phyloP scores from a whole-genome alignment of 139 green algal species.

The Diplosphaera chodatii region DNA sequence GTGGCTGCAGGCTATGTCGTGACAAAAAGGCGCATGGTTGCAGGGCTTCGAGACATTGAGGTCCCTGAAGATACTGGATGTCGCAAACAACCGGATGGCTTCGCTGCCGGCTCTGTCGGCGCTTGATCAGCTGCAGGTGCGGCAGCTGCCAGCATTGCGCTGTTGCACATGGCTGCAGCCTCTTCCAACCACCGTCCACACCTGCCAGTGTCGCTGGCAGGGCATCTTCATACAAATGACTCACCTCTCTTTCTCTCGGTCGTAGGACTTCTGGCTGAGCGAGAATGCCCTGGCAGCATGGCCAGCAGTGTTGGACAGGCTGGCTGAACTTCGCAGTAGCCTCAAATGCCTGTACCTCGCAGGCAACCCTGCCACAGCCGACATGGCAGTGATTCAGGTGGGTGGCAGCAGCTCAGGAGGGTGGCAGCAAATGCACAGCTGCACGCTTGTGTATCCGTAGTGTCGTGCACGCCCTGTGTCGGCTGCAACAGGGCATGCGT shows the following conservation, averaged over 20 bases:
- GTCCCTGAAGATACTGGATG: constrained; percentile 70
- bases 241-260: background rate
- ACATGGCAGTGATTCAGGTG: constrained; percentile 43
- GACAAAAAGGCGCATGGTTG: background rate
- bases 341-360: constrained; percentile 82
- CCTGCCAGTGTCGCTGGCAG: no score
- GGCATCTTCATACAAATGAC: no score
- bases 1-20: no score
- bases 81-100: constrained; percentile 69
- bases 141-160: no score
- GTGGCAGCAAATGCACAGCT: no score
- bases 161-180: no score
- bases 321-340: constrained; percentile 28
- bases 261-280: constrained; percentile 89
- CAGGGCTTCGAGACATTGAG: constrained; percentile 50
- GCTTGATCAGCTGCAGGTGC: constrained; percentile 26
- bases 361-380: constrained; percentile 56
- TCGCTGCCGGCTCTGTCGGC: constrained; percentile 28
- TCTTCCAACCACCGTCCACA: no score
- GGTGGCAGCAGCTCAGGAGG: no score
- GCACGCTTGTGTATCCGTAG: no score
- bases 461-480: no score
- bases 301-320: constrained; percentile 37
- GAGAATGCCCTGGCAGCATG: constrained; percentile 74
- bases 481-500: no score